phyloP scores from a whole-genome alignment of 257 asterid species.

The Solanum paucissectum region DNA sequence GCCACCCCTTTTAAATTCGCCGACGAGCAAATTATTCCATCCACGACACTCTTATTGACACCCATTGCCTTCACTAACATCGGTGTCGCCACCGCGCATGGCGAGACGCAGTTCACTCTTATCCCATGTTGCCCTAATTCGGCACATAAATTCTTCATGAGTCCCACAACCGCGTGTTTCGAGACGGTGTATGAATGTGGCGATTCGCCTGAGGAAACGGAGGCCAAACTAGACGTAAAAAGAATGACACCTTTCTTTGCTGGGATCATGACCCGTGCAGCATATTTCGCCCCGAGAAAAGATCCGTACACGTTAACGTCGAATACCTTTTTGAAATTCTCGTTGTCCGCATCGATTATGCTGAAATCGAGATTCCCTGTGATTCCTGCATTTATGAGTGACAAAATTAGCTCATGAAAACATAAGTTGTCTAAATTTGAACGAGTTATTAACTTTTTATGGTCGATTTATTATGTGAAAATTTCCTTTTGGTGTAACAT shows the following conservation, averaged over 20 bases:
- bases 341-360: conserved; percentile 33
- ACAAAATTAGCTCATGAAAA: background rate
- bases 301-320: conserved; percentile 63
- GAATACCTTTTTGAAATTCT: conserved; percentile 51
- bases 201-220: conserved; percentile 45
- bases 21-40: conserved; percentile 33
- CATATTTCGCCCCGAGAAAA: conserved; percentile 62
- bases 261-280: conserved; percentile 73
- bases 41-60: conserved; percentile 32
- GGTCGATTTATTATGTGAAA: too few species aligned
- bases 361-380: conserved; percentile 40
- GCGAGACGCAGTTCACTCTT: conserved; percentile 63
- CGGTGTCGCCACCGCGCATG: conserved; percentile 69
- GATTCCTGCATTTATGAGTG: conserved; percentile 36
- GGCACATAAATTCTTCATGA: conserved; percentile 49
- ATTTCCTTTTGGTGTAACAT: background rate
- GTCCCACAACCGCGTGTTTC: conserved; percentile 70
- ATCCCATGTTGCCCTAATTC: conserved; percentile 68
- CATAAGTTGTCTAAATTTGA: background rate
- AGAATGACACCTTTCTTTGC: conserved; percentile 43
- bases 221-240: conserved; percentile 47
- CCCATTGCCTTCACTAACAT: conserved; percentile 35
- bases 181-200: conserved; percentile 58
- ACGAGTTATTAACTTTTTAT: background rate
- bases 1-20: conserved; percentile 57